Base-by-base conservation (phyloP, 2,329 filamentous ascomycete genomes). In the Ascochyta pisi region DNA sequence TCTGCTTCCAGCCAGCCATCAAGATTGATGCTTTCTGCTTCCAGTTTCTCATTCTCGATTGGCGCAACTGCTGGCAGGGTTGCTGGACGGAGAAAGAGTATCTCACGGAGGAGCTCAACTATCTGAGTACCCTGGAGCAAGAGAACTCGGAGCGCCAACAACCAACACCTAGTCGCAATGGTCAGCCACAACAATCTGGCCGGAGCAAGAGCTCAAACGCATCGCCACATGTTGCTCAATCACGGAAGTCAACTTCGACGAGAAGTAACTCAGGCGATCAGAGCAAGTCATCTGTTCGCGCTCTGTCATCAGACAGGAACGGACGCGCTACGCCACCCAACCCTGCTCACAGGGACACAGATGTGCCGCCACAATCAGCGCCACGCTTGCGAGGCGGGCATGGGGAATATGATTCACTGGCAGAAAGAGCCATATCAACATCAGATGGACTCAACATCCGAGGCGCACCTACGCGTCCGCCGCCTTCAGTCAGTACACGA, bases 1-100 rank as follows among this genome's bases (percentile, higher is more conserved):
- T 97, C 66, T 98, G 94, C 79, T 97, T 97, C 77, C 92, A 96
- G 76, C 94, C 94, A 3, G 96, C 92, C 76, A 92, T 98, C 85
- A 96, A 94, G 78, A 95, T 98, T 56, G 94, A 98, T 69, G 89
- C 89, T 1, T 96, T 94, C 74, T 96, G 92, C 74, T 98, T 98
- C 83, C 92, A 93, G 68, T 97, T 96, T 63, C 82, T 98, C 12
- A 93, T 98, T 19, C 91, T 92, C 70, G 90, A 98, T 73, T 98
- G 94, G 94, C 88, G 92, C 66, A 89, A 96, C 65, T 98, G 94
- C 79, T 98, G 94, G 94, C 92, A 95, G 74, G 94, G 94, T 8
- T 98, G 94, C 79, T 92, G 89, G 81, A 96, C 90, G 12, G 94
- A 98, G 76, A 87, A 91, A 60, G 87, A 86, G 63, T 94, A 85